These are phyloP conservation scores for Talaromyces wortmannii DNA, from an alignment of 495 filamentous ascomycete species.

Conservation along the genomic window DNA sequence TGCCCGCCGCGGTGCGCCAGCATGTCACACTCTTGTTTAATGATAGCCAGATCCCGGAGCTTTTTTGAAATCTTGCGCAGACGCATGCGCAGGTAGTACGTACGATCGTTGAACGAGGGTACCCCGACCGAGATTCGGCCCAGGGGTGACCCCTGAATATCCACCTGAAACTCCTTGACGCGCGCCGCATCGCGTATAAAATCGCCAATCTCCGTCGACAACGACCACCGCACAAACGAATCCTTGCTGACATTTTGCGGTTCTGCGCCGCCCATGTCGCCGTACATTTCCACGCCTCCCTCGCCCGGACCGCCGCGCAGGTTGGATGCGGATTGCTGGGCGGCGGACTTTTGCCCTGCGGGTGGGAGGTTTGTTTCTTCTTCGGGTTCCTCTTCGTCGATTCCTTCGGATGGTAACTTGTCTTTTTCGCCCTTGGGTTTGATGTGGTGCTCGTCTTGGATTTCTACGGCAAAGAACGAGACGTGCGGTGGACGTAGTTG, in stretches of 20 bases:
- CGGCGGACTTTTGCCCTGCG: slow-evolving; percentile 3
- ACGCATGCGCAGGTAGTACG: slow-evolving; percentile 72
- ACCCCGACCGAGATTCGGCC: slow-evolving; percentile 72
- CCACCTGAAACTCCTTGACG: slow-evolving; percentile 75
- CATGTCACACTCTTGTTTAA: slow-evolving; percentile 78
- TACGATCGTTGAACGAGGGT: slow-evolving; percentile 83
- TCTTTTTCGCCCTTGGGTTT: slow-evolving; percentile 33
- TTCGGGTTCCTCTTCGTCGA: slow-evolving; percentile 48
- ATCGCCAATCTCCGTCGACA: slow-evolving; percentile 84
- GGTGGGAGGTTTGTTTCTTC: slow-evolving; percentile 3
- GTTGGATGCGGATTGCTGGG: not conserved
- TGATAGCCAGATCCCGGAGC: slow-evolving; percentile 56
- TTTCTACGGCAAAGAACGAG: slow-evolving; percentile 74
- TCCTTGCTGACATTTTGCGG: slow-evolving; percentile 2
- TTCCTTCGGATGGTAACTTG: slow-evolving; percentile 39
- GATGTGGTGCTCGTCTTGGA: slow-evolving; percentile 50
- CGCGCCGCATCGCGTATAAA: slow-evolving; percentile 90
- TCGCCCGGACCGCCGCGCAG: not conserved
- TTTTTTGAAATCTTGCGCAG: slow-evolving; percentile 63
- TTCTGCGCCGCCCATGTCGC: slow-evolving; percentile 15
- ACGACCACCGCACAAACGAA: slow-evolving; percentile 85
- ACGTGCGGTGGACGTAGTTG: slow-evolving; percentile 64
- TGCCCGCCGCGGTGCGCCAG: slow-evolving; percentile 71
- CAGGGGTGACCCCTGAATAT: slow-evolving; percentile 64
- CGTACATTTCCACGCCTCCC: not conserved